Base-by-base conservation (phyloP, 345 rosid species). In the Eucalyptus grandis region DNA sequence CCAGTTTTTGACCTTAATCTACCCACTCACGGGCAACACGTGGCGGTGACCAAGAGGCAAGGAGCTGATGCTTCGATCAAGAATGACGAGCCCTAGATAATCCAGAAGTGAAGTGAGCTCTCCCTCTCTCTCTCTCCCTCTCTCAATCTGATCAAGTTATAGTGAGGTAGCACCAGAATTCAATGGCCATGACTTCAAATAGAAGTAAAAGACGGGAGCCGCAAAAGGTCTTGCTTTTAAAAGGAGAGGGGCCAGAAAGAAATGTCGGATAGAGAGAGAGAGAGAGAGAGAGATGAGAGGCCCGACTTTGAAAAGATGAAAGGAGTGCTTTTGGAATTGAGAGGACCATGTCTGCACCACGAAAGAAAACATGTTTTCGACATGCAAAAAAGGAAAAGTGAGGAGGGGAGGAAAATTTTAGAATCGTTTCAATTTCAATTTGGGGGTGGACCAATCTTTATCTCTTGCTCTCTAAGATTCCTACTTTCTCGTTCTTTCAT, bases 291-390 rank as follows among this genome's bases (percentile, higher is more conserved):
- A 90, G 93, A 81, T 86, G 81, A 90, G 81, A 88, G 90, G 62
- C 53, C 89, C 13, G 92, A 67, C 89, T 67, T 40, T 69, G 80
- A 91, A 90, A 93, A 87, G 89, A 86, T 17, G 62, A 88, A 88
- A 90, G 65, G 46, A 65, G 49, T 89, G 89, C 94, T 93, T 93
- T 92, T 87, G 91, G 37, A 90, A 90, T 89, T 69, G 88, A 88
- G 58, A 90, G 93, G 92, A 90, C 92, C 90, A 86, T 81, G 49
- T 56, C 27, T 87, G 89, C 92, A 89, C 82, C 86, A 53, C 44
- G 58, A 86, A 37, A 51, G 86, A 90, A 88, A 87, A 92, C 90
- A 90, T 89, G 91, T 87, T 88, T 91, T 86, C 17, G 90, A 91
- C 91, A 60, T 89, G 83, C 83, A 90, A 90, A 87, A 89, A 13